Evolutionary conservation across 495 filamentous ascomycete species (phyloP), one percentile per base, ranked within the genome.

Genomic region (Lasiosphaeria hispida): DNA sequence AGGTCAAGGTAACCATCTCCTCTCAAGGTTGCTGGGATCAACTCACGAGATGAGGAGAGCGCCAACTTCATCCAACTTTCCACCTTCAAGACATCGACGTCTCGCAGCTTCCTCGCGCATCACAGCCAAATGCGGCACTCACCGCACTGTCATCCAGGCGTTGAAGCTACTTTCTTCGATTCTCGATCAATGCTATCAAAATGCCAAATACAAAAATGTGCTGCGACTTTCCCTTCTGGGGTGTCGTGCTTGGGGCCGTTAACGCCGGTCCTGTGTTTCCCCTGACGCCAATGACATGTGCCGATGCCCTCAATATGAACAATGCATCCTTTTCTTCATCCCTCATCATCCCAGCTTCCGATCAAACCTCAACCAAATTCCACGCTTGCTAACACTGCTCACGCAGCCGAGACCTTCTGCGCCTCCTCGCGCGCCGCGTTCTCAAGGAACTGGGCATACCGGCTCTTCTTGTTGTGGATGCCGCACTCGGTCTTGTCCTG

Each of bases 401-500:
- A 35, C 39, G 7, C 23, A 9, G 53, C 53, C 41, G 53, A 38
- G 3, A 43, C 52, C 57, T 61, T 44, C 63, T 84, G 79, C 77
- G 91, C 88, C 56, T 92, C 89, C 71, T 87, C 79, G 49, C 92
- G 82, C 23, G 23, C 23, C 23, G 23, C 23, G 23, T 30, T 30
- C 61, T 82, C 79, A 44, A 97, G 73, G 69, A 85, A 96, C 69
- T 91, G 85, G 13, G 91, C 89, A 64, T 97, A 98, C 67, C 91
- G 87, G 61, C 89, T 94, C 64, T 89, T 84, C 70, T 92, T 92
- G 77, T 97, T 97, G 80, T 98, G 94, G 62, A 98, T 98, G 7
- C 94, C 94, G 69, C 94, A 98, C 76, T 98, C 94, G 2, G 92
- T 91, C 86, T 98, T 98, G 49, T 80, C 75, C 67, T 90, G 86